Percentiles rank a stretch among this genome's conserved stretches.
Conservation (phyloP, 192 early-diverging fungal genomes). For the Coemansia furcata region DNA sequence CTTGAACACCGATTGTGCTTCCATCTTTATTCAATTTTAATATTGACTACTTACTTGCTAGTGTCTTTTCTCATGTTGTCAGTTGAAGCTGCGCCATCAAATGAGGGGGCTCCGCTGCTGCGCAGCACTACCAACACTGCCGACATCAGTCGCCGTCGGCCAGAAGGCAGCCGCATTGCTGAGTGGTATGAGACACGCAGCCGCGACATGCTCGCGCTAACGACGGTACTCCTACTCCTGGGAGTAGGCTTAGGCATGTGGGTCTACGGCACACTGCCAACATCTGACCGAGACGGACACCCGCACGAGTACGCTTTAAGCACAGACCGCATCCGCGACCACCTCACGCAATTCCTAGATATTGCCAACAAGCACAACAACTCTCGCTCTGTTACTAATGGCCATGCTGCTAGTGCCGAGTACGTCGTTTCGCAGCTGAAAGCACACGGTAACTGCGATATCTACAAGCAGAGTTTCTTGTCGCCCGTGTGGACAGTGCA, state of each 20-base stretch:
- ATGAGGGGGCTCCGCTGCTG: background rate
- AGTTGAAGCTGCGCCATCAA: background rate
- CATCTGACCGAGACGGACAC: constrained; percentile 41
- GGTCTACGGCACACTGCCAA: constrained; percentile 49
- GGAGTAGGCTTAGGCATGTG: constrained; percentile 41
- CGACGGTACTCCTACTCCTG: constrained; percentile 33
- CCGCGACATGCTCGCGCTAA: constrained; percentile 24
- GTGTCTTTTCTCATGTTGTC: background rate
- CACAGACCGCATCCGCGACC: constrained; percentile 29
- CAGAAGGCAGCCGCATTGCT: background rate
- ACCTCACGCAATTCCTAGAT: constrained; percentile 30
- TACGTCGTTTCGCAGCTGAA: constrained; percentile 35
- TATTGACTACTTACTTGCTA: too few relatives aligned
- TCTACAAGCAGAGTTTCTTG: constrained; percentile 37
- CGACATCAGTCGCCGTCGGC: background rate
- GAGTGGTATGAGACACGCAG: constrained; percentile 33
- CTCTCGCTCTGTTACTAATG: constrained; percentile 45
- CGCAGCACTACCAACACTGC: background rate
- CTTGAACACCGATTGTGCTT: background rate
- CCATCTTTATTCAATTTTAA: background rate
- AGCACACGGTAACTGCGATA: constrained; percentile 32
- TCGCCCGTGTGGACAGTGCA: constrained; percentile 46
- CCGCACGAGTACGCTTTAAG: constrained; percentile 46
- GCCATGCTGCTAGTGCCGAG: constrained; percentile 41
- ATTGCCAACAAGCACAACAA: constrained; percentile 41